phyloP scores from a whole-genome alignment of 768 basidiomycete genomes.

The Tremella fuciformis region DNA sequence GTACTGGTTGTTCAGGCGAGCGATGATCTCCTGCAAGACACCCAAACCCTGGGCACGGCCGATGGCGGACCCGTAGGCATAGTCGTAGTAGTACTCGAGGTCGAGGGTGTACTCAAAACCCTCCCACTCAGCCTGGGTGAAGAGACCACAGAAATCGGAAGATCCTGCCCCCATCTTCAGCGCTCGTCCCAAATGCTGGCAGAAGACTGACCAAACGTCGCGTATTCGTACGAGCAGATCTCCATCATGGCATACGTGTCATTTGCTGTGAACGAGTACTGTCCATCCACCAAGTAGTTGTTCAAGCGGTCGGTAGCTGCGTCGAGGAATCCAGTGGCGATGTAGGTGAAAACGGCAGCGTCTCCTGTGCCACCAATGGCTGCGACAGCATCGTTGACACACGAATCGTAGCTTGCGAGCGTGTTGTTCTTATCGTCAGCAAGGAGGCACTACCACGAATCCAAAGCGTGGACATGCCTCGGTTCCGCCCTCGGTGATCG shows the following conservation, averaged over 20 bases:
- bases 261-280: constrained; percentile 12
- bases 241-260: constrained; percentile 23
- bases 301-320: constrained; percentile 17
- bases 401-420: constrained; percentile 15
- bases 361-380: constrained; percentile 15
- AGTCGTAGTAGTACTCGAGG: constrained; percentile 7
- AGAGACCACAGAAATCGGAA: not conserved
- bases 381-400: constrained; percentile 8
- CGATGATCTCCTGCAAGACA: constrained; percentile 17
- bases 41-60: constrained; percentile 18
- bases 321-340: constrained; percentile 16
- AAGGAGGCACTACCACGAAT: too few relatives aligned
- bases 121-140: constrained; percentile 7
- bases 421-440: constrained; percentile 12
- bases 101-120: constrained; percentile 12
- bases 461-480: not conserved
- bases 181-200: too few relatives aligned
- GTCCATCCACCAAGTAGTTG: constrained; percentile 8
- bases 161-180: not conserved
- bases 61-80: not conserved
- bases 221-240: constrained; percentile 17
- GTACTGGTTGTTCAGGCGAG: constrained; percentile 11
- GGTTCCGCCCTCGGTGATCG: constrained; percentile 18
- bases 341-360: constrained; percentile 20
- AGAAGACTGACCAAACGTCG: too few relatives aligned